phyloP scores from a whole-genome alignment of 192 early-diverging fungal genomes.

The Backusella tarrabulga region DNA sequence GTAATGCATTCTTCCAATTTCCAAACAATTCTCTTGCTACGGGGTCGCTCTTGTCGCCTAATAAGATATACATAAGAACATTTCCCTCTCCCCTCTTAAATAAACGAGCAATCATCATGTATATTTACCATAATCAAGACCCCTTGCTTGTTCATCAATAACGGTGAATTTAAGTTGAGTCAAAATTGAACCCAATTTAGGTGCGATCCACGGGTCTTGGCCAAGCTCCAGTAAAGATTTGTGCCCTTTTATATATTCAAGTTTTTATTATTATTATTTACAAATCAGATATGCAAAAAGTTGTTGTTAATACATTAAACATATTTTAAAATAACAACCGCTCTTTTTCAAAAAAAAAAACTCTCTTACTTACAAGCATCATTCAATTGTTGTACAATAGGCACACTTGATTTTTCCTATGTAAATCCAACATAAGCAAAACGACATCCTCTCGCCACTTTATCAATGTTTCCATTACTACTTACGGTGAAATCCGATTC shows the following conservation, averaged over 20 bases:
- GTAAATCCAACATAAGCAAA: neutral
- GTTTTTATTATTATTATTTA: neutral
- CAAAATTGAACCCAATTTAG: conserved; percentile 13
- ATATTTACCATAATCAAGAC: conserved; percentile 13
- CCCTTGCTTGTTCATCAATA: conserved; percentile 7
- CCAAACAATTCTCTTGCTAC: conserved; percentile 21
- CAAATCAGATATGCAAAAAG: neutral
- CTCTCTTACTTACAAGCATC: conserved; percentile 13
- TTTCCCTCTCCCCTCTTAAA: neutral
- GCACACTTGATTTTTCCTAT: conserved; percentile 12
- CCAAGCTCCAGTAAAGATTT: conserved; percentile 10
- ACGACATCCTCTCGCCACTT: neutral
- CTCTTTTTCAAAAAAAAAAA: conserved; percentile 1
- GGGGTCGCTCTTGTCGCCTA: conserved; percentile 5
- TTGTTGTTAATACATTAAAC: neutral
- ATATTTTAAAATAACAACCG: neutral
- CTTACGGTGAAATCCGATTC: conserved; percentile 22
- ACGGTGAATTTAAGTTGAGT: conserved; percentile 1
- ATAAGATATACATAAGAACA: neutral
- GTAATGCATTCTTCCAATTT: conserved; percentile 27
- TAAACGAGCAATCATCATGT: no score
- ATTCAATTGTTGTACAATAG: conserved; percentile 6
- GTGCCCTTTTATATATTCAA: conserved; percentile 7
- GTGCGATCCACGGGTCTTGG: conserved; percentile 22
- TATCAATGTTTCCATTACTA: neutral